phyloP scores from a whole-genome alignment of 116 monocot species.

The Zostera marina region DNA sequence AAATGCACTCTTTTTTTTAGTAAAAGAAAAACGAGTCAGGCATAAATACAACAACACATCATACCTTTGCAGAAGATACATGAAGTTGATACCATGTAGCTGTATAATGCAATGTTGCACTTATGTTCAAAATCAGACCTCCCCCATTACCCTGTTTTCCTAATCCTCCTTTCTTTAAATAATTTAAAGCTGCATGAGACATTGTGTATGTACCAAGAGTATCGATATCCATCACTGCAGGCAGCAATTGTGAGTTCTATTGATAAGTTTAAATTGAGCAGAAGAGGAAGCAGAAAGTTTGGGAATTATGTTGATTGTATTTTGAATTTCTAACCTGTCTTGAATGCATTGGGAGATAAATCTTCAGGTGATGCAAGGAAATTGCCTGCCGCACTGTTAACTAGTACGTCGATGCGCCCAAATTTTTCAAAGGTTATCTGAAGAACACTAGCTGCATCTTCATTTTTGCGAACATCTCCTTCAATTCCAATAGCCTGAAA shows the following conservation, averaged over 20 bases:
- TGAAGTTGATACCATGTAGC: slow-evolving; percentile 95
- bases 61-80: slow-evolving; percentile 93
- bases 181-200: slow-evolving; percentile 76
- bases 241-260: background rate
- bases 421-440: slow-evolving; percentile 62
- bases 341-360: slow-evolving; percentile 80
- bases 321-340: slow-evolving; percentile 34
- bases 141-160: slow-evolving; percentile 39
- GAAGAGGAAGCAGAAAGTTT: background rate
- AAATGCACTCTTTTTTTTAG: background rate
- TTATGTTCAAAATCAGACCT: slow-evolving; percentile 83
- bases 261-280: background rate
- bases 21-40: background rate
- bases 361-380: slow-evolving; percentile 88
- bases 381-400: slow-evolving; percentile 96
- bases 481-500: slow-evolving; percentile 64
- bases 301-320: background rate
- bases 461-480: slow-evolving; percentile 83
- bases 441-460: slow-evolving; percentile 57
- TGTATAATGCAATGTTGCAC: slow-evolving; percentile 89
- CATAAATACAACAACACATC: background rate
- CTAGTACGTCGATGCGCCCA: slow-evolving; percentile 87
- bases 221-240: slow-evolving; percentile 87
- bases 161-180: slow-evolving; percentile 57
- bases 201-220: slow-evolving; percentile 88